phyloP scores from a whole-genome alignment of 352 stramenopile genomes.

The Globisporangium emineosum region DNA sequence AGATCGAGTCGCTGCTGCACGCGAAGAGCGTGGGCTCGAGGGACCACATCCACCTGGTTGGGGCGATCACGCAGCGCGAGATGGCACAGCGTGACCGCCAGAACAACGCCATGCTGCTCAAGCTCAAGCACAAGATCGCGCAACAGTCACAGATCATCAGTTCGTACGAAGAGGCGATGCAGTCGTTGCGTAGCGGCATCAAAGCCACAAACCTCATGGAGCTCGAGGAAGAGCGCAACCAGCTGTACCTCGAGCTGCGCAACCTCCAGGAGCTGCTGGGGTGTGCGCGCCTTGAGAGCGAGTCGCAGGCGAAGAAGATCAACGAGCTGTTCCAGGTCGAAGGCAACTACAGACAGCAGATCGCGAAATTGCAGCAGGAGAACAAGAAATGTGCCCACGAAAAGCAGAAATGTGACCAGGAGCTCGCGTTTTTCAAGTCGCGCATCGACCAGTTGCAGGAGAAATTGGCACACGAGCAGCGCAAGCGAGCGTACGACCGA shows the following conservation, averaged over 20 bases:
- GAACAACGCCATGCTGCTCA: constrained; percentile 42
- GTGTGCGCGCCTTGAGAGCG: constrained; percentile 27
- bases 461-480: constrained; percentile 40
- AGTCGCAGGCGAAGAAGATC: constrained; percentile 29
- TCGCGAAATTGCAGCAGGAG: constrained; percentile 39
- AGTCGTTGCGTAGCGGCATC: constrained; percentile 40
- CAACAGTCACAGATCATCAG: constrained; percentile 51
- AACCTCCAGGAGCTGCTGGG: constrained; percentile 31
- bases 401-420: constrained; percentile 49
- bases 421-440: constrained; percentile 34
- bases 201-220: constrained; percentile 59
- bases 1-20: constrained; percentile 59
- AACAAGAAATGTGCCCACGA: constrained; percentile 33
- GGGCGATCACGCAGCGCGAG: constrained; percentile 26
- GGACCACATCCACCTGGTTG: constrained; percentile 9
- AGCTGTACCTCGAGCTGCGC: constrained; percentile 42
- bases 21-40: constrained; percentile 24
- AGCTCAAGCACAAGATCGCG: constrained; percentile 47
- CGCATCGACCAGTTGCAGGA: constrained; percentile 39
- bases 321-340: constrained; percentile 28
- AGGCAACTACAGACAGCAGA: constrained; percentile 26
- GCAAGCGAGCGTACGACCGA: constrained; percentile 54
- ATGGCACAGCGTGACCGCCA: constrained; percentile 46
- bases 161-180: constrained; percentile 60
- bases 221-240: constrained; percentile 51